Percentiles rank a stretch among this genome's conserved stretches.
Evolutionary conservation across 164 flowering plant species (phyloP).

Genomic region (Tetrastigma voinierianum): DNA sequence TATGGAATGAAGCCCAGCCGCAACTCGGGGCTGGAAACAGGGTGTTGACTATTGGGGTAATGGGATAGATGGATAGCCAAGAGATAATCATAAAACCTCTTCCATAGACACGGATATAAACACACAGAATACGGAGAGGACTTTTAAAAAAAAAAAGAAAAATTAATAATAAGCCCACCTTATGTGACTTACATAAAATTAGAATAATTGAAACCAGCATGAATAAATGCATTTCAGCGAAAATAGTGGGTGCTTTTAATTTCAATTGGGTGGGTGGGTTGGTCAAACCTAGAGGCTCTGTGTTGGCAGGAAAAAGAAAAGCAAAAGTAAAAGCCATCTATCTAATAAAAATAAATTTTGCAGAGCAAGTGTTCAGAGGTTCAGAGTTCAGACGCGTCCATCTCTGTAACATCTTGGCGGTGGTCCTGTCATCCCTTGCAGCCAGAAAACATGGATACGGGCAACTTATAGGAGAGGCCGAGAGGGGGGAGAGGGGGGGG

Average conservation of each 20-base stretch:
- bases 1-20: no score
- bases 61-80: no score
- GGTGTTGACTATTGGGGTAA: no score
- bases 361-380: slow-evolving; percentile 1
- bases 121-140: no score
- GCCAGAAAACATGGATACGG: slow-evolving; percentile 4
- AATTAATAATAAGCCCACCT: no score
- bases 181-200: no score
- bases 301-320: slow-evolving; percentile 16
- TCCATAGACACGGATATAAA: no score
- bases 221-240: slow-evolving; percentile 1
- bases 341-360: no score
- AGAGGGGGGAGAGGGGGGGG: slow-evolving; percentile 4
- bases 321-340: slow-evolving; percentile 27
- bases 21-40: no score
- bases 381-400: slow-evolving; percentile 12
- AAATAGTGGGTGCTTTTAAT: slow-evolving; percentile 10
- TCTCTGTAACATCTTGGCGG: slow-evolving; percentile 6
- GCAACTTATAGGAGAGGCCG: neutral
- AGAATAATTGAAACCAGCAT: no score
- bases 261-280: neutral
- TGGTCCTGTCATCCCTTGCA: neutral
- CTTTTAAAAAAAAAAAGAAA: no score
- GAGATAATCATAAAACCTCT: no score
- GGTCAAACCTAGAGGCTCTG: slow-evolving; percentile 28